Base-by-base conservation (phyloP, 2,329 filamentous ascomycete genomes). In the Pseudogymnoascus sp. region DNA sequence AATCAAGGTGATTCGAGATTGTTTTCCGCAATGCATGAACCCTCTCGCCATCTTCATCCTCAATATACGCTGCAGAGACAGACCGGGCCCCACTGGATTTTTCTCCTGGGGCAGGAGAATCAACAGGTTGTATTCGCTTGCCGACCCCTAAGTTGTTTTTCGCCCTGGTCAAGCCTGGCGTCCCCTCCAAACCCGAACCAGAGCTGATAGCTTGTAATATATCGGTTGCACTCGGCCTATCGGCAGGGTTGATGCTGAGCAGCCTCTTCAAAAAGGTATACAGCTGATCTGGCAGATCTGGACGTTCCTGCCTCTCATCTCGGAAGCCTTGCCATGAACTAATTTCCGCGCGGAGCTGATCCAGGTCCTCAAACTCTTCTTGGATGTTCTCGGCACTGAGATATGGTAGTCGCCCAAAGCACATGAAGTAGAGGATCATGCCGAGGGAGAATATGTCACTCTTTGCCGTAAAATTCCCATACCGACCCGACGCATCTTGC, bases 391-490 rank as follows among this genome's bases (percentile, higher is more conserved):
- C 93, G 59, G 92, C 90, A 67, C 88, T 89, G 22, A 76, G 79
- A 70, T 97, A 99, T 0, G 94, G 94, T 9, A 99, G 80, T 54
- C 87, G 82, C 1, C 88, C 90, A 71, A 99, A 99, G 72, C 94
- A 99, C 80, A 99, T 88, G 70, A 99, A 99, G 73, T 97, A 96
- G 3, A 99, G 81, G 61, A 97, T 97, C 93, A 99, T 97, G 57
- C 94, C 94, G 0, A 99, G 78, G 1, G 92, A 97, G 74, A 99
- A 99, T n/a, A 99, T 89, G 70, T 99, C 94, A 0, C 92, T 97
- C 71, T 97, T 99, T 25, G 90, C 92, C 0, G 91, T 96, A 69
- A 99, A 99, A 70, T 97, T 96, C 6, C 89, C 91, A 67, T 90
- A 93, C 0, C 81, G 81, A 58, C 57, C 57, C 28, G 78, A 79